Evolutionary conservation across 345 rosid genomes (phyloP).

Genomic region (Pistacia integerrima): DNA sequence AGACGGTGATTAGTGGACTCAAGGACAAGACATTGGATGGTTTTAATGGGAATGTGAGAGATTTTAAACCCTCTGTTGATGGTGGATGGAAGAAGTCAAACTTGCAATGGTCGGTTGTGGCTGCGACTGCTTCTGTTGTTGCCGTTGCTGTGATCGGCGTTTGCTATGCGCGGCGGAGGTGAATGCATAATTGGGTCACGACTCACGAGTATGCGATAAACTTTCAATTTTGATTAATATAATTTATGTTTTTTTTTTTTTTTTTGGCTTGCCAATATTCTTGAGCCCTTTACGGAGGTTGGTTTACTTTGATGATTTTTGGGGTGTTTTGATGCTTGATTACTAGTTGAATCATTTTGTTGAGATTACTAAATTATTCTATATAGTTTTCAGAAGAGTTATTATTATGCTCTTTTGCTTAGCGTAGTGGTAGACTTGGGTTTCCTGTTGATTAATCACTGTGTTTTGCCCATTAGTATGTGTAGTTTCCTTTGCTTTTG

Average conservation of each 20-base stretch:
- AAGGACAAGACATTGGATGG: slow-evolving; percentile 42
- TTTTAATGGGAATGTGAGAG: slow-evolving; percentile 32
- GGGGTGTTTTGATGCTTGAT: slow-evolving; percentile 32
- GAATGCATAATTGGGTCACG: slow-evolving; percentile 10
- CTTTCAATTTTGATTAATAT: slow-evolving; percentile 41
- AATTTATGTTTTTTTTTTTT: slow-evolving; percentile 20
- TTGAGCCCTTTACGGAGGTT: slow-evolving; percentile 27
- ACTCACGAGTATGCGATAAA: slow-evolving; percentile 7
- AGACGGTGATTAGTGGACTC: slow-evolving; percentile 33
- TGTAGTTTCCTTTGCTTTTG: neutral
- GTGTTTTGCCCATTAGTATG: neutral
- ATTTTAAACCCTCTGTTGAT: slow-evolving; percentile 16
- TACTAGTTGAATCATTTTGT: slow-evolving; percentile 18
- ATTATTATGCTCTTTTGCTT: neutral
- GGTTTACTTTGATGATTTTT: slow-evolving; percentile 9
- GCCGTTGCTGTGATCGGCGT: slow-evolving; percentile 55
- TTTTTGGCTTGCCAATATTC: slow-evolving; percentile 20
- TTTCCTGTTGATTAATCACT: neutral
- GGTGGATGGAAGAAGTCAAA: slow-evolving; percentile 25
- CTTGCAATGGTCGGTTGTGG: slow-evolving; percentile 50
- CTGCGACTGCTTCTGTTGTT: slow-evolving; percentile 41
- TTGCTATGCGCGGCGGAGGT: slow-evolving; percentile 45
- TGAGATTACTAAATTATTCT: slow-evolving; percentile 9
- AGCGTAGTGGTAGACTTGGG: neutral
- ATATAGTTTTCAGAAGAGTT: slow-evolving; percentile 7